Conservation (phyloP, 805 yeast species). For the Suhomyces kilbournensis region DNA sequence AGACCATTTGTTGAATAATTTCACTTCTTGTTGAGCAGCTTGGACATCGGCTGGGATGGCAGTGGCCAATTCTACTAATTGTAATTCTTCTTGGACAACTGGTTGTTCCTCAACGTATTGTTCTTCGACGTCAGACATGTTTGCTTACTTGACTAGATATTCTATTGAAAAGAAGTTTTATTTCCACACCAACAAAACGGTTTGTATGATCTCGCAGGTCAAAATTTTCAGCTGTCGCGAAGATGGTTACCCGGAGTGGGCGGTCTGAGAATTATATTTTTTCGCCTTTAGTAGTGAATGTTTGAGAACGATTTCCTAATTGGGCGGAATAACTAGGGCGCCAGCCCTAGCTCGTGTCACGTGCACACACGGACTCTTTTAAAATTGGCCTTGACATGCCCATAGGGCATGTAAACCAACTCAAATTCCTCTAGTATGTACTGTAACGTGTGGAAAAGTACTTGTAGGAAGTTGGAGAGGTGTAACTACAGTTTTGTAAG, state of each 20-base stretch:
- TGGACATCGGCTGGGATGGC: conserved; percentile 95
- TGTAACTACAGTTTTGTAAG: background rate
- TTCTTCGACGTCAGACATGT: conserved; percentile 85
- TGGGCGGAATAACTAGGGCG: conserved; percentile 9
- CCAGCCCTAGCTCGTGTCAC: conserved; percentile 13
- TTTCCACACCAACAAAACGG: background rate
- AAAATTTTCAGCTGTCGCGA: conserved; percentile 13
- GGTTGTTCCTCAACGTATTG: conserved; percentile 53
- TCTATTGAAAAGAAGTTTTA: conserved; percentile 6
- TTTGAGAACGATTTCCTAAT: conserved; percentile 11
- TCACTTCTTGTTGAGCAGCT: conserved; percentile 93
- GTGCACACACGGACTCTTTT: conserved; percentile 2
- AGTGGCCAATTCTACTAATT: conserved; percentile 85
- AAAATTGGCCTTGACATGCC: background rate
- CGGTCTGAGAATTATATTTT: conserved; percentile 15
- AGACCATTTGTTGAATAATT: conserved; percentile 99
- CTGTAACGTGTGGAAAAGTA: background rate
- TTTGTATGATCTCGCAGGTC: conserved; percentile 2
- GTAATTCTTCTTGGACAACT: conserved; percentile 83
- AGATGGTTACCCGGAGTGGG: conserved; percentile 13
- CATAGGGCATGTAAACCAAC: background rate
- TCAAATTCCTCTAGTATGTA: background rate
- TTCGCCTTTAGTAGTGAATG: conserved; percentile 12
- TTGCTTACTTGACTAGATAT: conserved; percentile 20
- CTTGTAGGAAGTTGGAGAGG: background rate